These are phyloP conservation scores for Aspergillus persii DNA, from an alignment of 2,329 filamentous ascomycete species.

Conservation along the genomic window DNA sequence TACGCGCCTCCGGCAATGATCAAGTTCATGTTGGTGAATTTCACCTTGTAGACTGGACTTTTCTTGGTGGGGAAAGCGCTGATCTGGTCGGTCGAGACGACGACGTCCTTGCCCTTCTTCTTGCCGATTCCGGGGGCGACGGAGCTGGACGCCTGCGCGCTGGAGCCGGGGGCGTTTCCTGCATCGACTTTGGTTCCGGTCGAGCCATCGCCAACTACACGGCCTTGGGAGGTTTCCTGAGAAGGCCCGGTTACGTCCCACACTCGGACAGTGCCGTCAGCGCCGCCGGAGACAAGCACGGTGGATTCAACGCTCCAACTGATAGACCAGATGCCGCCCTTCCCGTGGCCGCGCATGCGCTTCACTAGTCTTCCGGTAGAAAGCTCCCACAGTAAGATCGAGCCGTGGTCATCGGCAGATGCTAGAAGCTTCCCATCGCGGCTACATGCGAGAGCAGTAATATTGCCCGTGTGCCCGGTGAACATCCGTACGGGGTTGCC, in stretches of 20 bases:
- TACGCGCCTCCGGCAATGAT: constrained; percentile 78
- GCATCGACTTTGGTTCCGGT: constrained; percentile 52
- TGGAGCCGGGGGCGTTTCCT: constrained; percentile 47
- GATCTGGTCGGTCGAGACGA: constrained; percentile 89
- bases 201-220: constrained; percentile 50
- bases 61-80: constrained; percentile 95
- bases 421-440: constrained; percentile 89
- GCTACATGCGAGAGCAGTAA: constrained; percentile 80
- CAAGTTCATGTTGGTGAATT: constrained; percentile 93
- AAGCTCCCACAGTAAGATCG: constrained; percentile 93
- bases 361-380: constrained; percentile 83
- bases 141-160: constrained; percentile 44
- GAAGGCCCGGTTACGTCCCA: constrained; percentile 84
- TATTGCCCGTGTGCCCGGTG: constrained; percentile 83
- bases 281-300: constrained; percentile 83
- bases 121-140: constrained; percentile 43
- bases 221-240: constrained; percentile 56
- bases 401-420: constrained; percentile 81
- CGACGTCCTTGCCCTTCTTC: constrained; percentile 87
- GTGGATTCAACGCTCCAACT: constrained; percentile 92
- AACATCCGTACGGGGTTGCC: constrained; percentile 88
- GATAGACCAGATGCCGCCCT: constrained; percentile 89
- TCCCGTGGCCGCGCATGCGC: constrained; percentile 88
- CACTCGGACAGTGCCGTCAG: constrained; percentile 87
- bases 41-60: constrained; percentile 86